Percentiles rank a stretch among this genome's conserved stretches.
These are phyloP conservation scores for Aegilops umbellulata DNA, from an alignment of 176 grass and related monocot species.

Conservation along the genomic window DNA sequence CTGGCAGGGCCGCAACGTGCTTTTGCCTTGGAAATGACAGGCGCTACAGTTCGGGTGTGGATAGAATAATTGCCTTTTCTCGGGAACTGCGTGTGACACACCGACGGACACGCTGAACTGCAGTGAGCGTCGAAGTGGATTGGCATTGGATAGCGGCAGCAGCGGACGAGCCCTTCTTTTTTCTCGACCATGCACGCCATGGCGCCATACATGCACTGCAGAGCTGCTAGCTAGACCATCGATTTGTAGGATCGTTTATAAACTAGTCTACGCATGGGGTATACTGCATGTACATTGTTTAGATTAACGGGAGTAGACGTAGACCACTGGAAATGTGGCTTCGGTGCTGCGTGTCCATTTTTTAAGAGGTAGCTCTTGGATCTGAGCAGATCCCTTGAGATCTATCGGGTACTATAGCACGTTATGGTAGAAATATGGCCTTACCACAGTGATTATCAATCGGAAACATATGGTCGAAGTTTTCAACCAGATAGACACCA, in stretches of 20 bases:
- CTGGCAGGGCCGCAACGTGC: constrained; percentile 54
- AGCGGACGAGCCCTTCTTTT: neutral
- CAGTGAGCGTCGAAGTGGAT: constrained; percentile 21
- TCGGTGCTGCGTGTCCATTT: neutral
- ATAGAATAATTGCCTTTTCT: constrained; percentile 81
- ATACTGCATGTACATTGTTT: neutral
- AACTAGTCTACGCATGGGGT: neutral
- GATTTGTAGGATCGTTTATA: neutral
- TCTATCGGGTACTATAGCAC: neutral
- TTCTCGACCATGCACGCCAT: neutral
- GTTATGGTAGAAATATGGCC: too few relatives aligned
- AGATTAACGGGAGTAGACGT: neutral
- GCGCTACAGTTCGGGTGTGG: constrained; percentile 37
- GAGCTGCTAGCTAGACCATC: too few relatives aligned
- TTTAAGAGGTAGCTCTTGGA: neutral
- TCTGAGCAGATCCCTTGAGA: neutral
- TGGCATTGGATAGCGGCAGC: constrained; percentile 15
- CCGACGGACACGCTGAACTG: constrained; percentile 22
- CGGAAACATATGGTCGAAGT: too few relatives aligned
- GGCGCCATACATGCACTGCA: neutral
- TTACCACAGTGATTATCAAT: too few relatives aligned
- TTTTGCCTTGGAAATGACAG: constrained; percentile 87
- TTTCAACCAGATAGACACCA: too few relatives aligned
- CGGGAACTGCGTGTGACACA: constrained; percentile 41
- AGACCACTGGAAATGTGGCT: neutral